These are phyloP conservation scores for Penstemon davidsonii DNA, from an alignment of 257 asterid genomes.

Conservation along the genomic window DNA sequence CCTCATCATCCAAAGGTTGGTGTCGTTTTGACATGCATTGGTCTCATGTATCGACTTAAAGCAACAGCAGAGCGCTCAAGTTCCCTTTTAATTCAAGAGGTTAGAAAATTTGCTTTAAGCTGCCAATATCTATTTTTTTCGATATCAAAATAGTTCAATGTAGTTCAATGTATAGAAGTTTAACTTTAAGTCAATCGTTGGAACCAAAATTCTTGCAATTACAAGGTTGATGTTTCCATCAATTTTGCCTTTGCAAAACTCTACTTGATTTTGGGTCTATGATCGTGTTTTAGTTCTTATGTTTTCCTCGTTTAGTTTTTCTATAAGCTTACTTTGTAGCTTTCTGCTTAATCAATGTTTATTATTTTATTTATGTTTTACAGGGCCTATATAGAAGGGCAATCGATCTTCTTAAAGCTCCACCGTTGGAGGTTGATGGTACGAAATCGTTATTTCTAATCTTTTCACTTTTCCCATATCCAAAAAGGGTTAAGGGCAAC, in stretches of 20 bases:
- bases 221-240: neutral
- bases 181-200: neutral
- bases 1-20: slow-evolving; percentile 87
- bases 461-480: slow-evolving; percentile 2
- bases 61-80: slow-evolving; percentile 74
- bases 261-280: neutral
- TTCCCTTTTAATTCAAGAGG: slow-evolving; percentile 93
- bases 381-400: slow-evolving; percentile 96
- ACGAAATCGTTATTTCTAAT: slow-evolving; percentile 9
- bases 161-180: neutral
- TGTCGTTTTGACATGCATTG: slow-evolving; percentile 84
- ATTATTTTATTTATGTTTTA: slow-evolving; percentile 21
- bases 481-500: neutral
- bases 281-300: neutral
- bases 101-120: slow-evolving; percentile 31
- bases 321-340: neutral
- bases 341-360: slow-evolving; percentile 12
- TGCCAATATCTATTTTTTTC: neutral
- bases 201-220: neutral
- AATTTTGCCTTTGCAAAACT: neutral
- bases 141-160: neutral
- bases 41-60: slow-evolving; percentile 81
- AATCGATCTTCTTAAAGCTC: slow-evolving; percentile 81
- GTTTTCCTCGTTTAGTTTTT: neutral
- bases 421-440: slow-evolving; percentile 68